These are phyloP conservation scores for Colletotrichum cuscutae DNA, from an alignment of 2,329 filamentous ascomycete species.

Conservation along the genomic window DNA sequence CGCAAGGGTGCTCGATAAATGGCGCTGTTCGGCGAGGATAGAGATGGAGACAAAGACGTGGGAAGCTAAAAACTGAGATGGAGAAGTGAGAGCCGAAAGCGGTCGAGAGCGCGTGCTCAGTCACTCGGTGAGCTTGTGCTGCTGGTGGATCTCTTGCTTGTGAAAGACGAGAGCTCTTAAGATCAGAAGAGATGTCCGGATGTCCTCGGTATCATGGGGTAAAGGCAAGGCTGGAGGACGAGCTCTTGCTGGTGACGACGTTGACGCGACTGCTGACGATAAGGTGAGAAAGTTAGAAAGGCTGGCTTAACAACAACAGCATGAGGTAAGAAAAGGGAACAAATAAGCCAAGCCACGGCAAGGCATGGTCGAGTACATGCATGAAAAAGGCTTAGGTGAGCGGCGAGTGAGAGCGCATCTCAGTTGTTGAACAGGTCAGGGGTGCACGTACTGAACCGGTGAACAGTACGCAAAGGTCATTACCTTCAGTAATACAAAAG, in stretches of 20 bases:
- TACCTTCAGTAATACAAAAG: neutral
- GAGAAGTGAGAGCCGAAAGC: slow-evolving; percentile 14
- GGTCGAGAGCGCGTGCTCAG: neutral
- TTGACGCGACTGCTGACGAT: neutral
- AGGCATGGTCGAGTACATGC: slow-evolving; percentile 12
- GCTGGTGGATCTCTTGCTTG: neutral
- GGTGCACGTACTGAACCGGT: slow-evolving; percentile 13
- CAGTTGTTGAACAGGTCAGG: slow-evolving; percentile 13
- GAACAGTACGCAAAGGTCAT: neutral
- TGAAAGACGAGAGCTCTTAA: neutral
- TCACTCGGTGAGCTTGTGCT: neutral
- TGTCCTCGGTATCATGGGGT: slow-evolving; percentile 7
- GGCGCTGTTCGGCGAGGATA: neutral
- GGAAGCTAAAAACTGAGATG: neutral
- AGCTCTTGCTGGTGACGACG: neutral
- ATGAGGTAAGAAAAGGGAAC: neutral
- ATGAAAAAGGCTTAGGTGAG: slow-evolving; percentile 10
- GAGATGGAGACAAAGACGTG: neutral
- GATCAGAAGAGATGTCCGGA: neutral
- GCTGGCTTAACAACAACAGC: neutral
- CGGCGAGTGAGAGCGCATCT: neutral
- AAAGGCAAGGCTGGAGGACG: neutral
- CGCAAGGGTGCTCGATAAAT: slow-evolving; percentile 15
- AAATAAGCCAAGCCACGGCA: neutral
- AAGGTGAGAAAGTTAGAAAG: neutral